Evolutionary conservation across 2,329 filamentous ascomycete species (phyloP).

Genomic region (Fusarium veterinarium): DNA sequence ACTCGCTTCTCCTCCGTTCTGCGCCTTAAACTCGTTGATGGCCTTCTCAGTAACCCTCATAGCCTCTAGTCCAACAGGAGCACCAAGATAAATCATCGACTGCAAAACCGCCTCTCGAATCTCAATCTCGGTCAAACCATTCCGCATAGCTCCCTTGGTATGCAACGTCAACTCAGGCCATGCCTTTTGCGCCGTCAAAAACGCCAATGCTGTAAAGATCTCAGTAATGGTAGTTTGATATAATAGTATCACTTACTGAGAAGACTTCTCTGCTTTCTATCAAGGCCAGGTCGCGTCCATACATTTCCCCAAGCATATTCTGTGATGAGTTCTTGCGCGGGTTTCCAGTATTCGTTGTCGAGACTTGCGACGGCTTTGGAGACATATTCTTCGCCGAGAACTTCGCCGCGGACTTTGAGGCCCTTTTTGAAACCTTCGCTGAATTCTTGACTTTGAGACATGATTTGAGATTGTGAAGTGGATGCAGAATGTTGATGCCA

Average conservation of each 20-base stretch:
- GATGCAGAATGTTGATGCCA: too few relatives aligned
- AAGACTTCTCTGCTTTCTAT: slow-evolving; percentile 35
- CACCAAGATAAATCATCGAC: slow-evolving; percentile 35
- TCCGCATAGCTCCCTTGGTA: slow-evolving; percentile 29
- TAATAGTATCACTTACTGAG: slow-evolving; percentile 7
- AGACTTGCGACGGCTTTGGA: slow-evolving; percentile 22
- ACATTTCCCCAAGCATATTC: slow-evolving; percentile 29
- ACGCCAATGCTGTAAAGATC: background rate
- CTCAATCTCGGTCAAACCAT: slow-evolving; percentile 33
- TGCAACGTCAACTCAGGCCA: slow-evolving; percentile 30
- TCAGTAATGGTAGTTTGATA: background rate
- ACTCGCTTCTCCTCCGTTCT: background rate
- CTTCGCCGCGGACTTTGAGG: slow-evolving; percentile 19
- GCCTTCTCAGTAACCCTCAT: slow-evolving; percentile 36
- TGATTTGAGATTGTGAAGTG: background rate
- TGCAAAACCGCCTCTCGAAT: slow-evolving; percentile 32
- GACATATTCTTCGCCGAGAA: slow-evolving; percentile 36
- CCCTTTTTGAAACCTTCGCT: slow-evolving; percentile 18
- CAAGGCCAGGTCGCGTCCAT: slow-evolving; percentile 30
- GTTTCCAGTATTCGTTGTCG: slow-evolving; percentile 35
- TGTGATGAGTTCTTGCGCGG: slow-evolving; percentile 33
- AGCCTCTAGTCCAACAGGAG: slow-evolving; percentile 28
- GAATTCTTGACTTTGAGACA: slow-evolving; percentile 14
- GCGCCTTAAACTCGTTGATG: slow-evolving; percentile 6
- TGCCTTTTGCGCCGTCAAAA: slow-evolving; percentile 31